Evolutionary conservation across 768 basidiomycete genomes (phyloP).

Genomic region (Hemileccinum rubropunctum): DNA sequence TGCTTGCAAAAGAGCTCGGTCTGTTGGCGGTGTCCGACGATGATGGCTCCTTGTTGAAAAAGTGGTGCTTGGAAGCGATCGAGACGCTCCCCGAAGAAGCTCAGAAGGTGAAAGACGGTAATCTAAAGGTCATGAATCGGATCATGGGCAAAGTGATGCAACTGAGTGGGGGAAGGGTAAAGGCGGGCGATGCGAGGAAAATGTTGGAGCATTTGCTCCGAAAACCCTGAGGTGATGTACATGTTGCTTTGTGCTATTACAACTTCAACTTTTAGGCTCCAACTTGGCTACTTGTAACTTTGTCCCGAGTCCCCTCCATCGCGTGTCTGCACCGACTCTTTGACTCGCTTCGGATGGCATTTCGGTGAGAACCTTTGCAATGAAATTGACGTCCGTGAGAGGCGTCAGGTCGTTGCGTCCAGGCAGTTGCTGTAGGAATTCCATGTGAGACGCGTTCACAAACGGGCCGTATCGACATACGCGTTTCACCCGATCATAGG

Average conservation of each 20-base stretch:
- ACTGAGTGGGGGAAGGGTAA: conserved; percentile 70
- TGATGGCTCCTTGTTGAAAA: conserved; percentile 40
- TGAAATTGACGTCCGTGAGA: conserved; percentile 83
- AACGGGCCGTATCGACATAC: conserved; percentile 40
- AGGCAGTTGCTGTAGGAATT: conserved; percentile 54
- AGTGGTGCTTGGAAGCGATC: conserved; percentile 65
- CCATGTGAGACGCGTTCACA: not conserved
- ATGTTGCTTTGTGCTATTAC: not conserved
- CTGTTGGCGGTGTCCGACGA: conserved; percentile 40
- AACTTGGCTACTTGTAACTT: conserved; percentile 50
- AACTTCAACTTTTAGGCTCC: conserved; percentile 5
- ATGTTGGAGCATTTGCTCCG: conserved; percentile 48
- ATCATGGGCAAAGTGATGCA: conserved; percentile 65
- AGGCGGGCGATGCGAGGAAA: conserved; percentile 58
- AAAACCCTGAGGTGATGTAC: not conserved
- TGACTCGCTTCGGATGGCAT: conserved; percentile 60
- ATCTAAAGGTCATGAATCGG: conserved; percentile 66
- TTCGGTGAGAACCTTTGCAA: conserved; percentile 67
- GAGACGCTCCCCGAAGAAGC: conserved; percentile 63
- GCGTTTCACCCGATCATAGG: conserved; percentile 75
- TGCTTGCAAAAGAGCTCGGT: conserved; percentile 50
- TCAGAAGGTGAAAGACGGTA: conserved; percentile 62
- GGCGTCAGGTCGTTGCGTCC: conserved; percentile 80
- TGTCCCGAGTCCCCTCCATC: conserved; percentile 82
- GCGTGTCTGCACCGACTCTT: conserved; percentile 63